Conservation (phyloP, 225 moss, liverwort and hornwort species). For the Pleurozium schreberi region DNA sequence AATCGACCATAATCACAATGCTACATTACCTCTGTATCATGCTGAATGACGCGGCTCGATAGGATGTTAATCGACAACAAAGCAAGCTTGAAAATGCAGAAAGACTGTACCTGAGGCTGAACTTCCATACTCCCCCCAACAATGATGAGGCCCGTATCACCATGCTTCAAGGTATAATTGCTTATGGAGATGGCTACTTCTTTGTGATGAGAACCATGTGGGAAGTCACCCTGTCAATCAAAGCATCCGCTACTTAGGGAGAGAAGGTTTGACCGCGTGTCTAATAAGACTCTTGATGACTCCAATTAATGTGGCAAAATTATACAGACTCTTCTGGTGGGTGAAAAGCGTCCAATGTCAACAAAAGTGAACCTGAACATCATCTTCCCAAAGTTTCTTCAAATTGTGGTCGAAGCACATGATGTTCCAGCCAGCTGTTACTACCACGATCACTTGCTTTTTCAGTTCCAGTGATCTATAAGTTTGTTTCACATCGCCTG, state of each 20-base stretch:
- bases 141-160: constrained; percentile 73
- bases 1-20: neutral
- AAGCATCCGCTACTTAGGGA: neutral
- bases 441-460: constrained; percentile 84
- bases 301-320: neutral
- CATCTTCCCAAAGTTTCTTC: constrained; percentile 76
- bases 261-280: neutral
- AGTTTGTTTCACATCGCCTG: constrained; percentile 49
- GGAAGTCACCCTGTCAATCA: constrained; percentile 55
- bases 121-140: constrained; percentile 93
- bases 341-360: neutral
- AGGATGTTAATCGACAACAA: neutral
- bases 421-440: constrained; percentile 78
- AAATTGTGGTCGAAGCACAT: constrained; percentile 93
- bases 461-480: constrained; percentile 31
- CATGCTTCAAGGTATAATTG: constrained; percentile 79
- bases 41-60: neutral
- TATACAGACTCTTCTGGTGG: neutral
- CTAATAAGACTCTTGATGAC: neutral
- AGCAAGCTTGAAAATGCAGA: neutral
- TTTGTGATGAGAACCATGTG: constrained; percentile 75
- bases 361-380: constrained; percentile 46
- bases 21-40: neutral
- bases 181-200: constrained; percentile 76
- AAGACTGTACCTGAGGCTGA: constrained; percentile 67